Base-by-base conservation (phyloP, 495 filamentous ascomycete genomes). In the Hyaloscypha variabilis region DNA sequence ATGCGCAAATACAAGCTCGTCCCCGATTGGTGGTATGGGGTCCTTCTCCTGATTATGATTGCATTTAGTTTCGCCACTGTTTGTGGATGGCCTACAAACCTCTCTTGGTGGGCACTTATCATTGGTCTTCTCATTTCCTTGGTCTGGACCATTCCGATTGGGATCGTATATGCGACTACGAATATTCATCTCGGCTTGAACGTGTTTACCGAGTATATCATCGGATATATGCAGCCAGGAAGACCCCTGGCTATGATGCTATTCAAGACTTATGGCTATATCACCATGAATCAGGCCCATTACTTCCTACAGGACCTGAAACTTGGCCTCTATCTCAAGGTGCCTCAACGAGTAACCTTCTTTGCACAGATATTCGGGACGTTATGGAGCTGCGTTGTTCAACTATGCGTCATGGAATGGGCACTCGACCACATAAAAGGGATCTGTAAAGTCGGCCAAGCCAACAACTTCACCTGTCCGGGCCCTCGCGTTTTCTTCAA, bases 161-260 rank as follows among this genome's bases (percentile, higher is more conserved):
- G 82, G 17, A 84, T 84, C 65, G 80, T 85, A 28, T 85, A 88
- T 64, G 88, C 88, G 1, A 76, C 89, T 26, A 90, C 87, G 1
- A 90, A 89, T 69, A 88, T 88, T 64, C 83, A 85, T 68, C 88
- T 88, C 62, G 88, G 88, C 21, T 72, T 90, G 21, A 90, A 91
- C 62, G 79, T 91, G 39, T 73, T 90, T 58, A 90, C 88, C 3
- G 88, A 91, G 74, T 91, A 91, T 66, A 78, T 92, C 57, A 87
- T 84, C 29, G 88, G 89, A 0, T 91, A 91, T 73, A 88, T 89
- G 42, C 86, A 88, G 63, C 84, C 88, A 2, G 88, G 89, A 2
- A 72, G 81, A 25, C 88, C 89, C 0, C 63, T 91, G 14, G 89
- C 85, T 0, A 82, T 90, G 58, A 91, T 91, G 88, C 83, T 83